A percentile compares a stretch with the other conserved stretches of the same genome.
These are phyloP conservation scores for Globisporangium uncinulatum DNA, from an alignment of 352 stramenopile genomes.

Conservation along the genomic window DNA sequence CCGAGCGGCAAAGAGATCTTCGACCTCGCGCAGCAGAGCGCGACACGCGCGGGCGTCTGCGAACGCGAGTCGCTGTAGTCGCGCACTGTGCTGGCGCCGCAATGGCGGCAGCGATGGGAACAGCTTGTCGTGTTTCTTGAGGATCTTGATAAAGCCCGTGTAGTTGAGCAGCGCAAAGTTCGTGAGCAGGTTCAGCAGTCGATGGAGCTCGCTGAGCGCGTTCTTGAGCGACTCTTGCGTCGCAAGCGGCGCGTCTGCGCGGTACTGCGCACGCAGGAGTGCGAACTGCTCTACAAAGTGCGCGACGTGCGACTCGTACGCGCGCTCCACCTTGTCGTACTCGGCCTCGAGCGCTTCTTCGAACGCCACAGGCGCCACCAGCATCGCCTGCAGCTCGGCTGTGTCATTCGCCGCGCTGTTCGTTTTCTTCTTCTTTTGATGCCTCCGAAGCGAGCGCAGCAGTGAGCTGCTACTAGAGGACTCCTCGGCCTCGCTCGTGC, in stretches of 20 bases:
- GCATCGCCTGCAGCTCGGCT: slow-evolving; percentile 24
- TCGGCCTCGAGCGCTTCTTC: slow-evolving; percentile 76
- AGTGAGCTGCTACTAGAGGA: slow-evolving; percentile 11
- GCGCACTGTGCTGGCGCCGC: slow-evolving; percentile 28
- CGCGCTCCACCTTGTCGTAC: slow-evolving; percentile 89
- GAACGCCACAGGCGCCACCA: slow-evolving; percentile 50
- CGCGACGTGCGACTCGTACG: slow-evolving; percentile 83
- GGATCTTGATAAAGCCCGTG: slow-evolving; percentile 97
- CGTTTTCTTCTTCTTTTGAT: slow-evolving; percentile 7
- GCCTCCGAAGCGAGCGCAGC: slow-evolving; percentile 4
- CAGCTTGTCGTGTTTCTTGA: slow-evolving; percentile 96
- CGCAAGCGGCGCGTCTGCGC: slow-evolving; percentile 43
- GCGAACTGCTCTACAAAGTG: slow-evolving; percentile 84
- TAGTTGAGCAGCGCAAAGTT: slow-evolving; percentile 99
- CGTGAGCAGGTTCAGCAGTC: slow-evolving; percentile 90
- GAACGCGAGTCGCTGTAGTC: slow-evolving; percentile 57
- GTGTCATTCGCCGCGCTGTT: slow-evolving; percentile 19
- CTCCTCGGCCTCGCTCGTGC: slow-evolving; percentile 4
- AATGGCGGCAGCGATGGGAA: slow-evolving; percentile 38
- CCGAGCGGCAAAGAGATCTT: slow-evolving; percentile 59
- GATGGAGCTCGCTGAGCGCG: slow-evolving; percentile 92
- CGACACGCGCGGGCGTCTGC: slow-evolving; percentile 43
- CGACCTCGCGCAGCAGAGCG: slow-evolving; percentile 48
- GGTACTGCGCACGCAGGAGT: slow-evolving; percentile 67
- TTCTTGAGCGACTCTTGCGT: slow-evolving; percentile 90